These are phyloP conservation scores for Boletus rubropictus DNA, from an alignment of 768 basidiomycete genomes.

Conservation along the genomic window DNA sequence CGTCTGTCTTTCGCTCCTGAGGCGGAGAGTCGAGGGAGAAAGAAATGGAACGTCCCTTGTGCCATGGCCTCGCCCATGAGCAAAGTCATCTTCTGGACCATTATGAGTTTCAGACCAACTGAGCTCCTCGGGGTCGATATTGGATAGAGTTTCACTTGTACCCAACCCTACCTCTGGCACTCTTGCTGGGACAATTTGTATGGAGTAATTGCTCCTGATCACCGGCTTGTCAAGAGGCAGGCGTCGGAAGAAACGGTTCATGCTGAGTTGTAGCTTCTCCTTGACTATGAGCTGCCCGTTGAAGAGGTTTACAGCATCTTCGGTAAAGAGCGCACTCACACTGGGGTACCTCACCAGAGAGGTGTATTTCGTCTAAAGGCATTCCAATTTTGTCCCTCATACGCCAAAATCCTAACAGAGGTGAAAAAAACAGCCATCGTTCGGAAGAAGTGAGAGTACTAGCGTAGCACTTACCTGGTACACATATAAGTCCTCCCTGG, in stretches of 20 bases:
- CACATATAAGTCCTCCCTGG: slow-evolving; percentile 65
- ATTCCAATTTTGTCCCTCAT: slow-evolving; percentile 74
- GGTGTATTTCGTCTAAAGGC: slow-evolving; percentile 66
- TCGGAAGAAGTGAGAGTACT: not conserved
- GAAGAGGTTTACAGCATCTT: not conserved
- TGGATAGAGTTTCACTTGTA: slow-evolving; percentile 12
- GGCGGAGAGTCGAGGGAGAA: slow-evolving; percentile 42
- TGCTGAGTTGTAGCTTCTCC: slow-evolving; percentile 56
- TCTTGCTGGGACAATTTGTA: slow-evolving; percentile 33
- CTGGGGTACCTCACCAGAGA: slow-evolving; percentile 59
- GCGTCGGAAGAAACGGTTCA: slow-evolving; percentile 69
- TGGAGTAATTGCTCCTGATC: slow-evolving; percentile 62
- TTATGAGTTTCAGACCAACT: slow-evolving; percentile 54
- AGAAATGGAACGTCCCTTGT: slow-evolving; percentile 8
- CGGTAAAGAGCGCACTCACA: slow-evolving; percentile 40
- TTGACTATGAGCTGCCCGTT: slow-evolving; percentile 39
- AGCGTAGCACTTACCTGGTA: slow-evolving; percentile 46
- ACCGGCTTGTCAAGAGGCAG: slow-evolving; percentile 66
- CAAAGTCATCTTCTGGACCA: slow-evolving; percentile 49
- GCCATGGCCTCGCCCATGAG: slow-evolving; percentile 20
- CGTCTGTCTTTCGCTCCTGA: slow-evolving; percentile 68
- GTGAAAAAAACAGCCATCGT: not conserved
- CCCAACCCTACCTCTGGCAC: not conserved
- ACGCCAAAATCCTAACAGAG: slow-evolving; percentile 63
- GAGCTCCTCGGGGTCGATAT: slow-evolving; percentile 61